A percentile compares a stretch with the other conserved stretches of the same genome.
phyloP scores from a whole-genome alignment of 164 flowering plant species.

The Saururus chinensis region DNA sequence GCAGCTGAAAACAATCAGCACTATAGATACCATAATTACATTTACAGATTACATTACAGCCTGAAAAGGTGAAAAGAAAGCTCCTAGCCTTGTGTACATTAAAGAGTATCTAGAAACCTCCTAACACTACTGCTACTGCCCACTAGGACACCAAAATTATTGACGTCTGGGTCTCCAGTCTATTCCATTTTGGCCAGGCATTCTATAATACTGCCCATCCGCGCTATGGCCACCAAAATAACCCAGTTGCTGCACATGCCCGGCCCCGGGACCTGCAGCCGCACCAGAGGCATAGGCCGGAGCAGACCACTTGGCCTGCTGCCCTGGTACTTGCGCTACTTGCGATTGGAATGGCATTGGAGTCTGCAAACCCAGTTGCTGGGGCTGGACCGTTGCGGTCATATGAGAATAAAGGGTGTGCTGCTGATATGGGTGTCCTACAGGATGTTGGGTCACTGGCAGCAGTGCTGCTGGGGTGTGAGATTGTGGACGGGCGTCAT shows the following conservation, averaged over 20 bases:
- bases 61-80: not conserved
- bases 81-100: not conserved
- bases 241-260: not conserved
- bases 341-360: constrained; percentile 6
- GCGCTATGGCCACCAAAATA: not conserved
- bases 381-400: not conserved
- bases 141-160: not conserved
- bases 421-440: not conserved
- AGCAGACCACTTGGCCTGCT: not conserved
- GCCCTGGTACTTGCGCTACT: not conserved
- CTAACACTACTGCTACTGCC: not conserved
- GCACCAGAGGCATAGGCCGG: not conserved
- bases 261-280: not conserved
- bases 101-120: not conserved
- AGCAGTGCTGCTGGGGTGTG: constrained; percentile 13
- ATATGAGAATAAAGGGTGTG: not conserved
- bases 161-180: not conserved
- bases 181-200: constrained; percentile 1
- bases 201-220: not conserved
- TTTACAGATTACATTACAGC: not conserved
- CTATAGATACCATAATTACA: not conserved
- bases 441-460: constrained; percentile 1
- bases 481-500: constrained; percentile 9
- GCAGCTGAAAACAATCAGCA: not conserved
- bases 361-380: constrained; percentile 1